Percentiles rank a stretch among this genome's conserved stretches.
Conservation (phyloP, 768 basidiomycete species). For the Tylopilus plumbeoviolaceoides region DNA sequence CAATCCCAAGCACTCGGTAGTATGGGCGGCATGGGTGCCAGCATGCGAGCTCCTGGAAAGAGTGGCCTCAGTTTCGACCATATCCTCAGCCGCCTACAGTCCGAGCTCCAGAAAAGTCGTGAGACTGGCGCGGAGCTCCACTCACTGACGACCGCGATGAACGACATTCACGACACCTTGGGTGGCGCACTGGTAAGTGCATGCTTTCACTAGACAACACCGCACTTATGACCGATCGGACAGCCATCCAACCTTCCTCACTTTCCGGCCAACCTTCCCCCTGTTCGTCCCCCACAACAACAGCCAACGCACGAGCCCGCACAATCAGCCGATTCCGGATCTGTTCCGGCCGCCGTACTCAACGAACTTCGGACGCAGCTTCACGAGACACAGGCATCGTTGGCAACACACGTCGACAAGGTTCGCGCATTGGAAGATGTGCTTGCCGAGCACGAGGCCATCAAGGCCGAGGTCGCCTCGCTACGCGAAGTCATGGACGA, state of each 20-base stretch:
- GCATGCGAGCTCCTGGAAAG: conserved; percentile 71
- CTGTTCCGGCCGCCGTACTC: conserved; percentile 30
- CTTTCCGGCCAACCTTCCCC: conserved; percentile 63
- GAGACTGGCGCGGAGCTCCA: conserved; percentile 89
- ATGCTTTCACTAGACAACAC: background rate
- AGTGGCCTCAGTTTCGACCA: conserved; percentile 90
- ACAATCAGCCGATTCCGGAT: conserved; percentile 27
- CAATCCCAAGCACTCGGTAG: conserved; percentile 59
- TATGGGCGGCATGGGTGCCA: conserved; percentile 75
- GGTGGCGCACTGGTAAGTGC: conserved; percentile 72
- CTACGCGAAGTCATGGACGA: conserved; percentile 72
- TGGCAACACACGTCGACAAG: conserved; percentile 77
- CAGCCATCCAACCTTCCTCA: conserved; percentile 61
- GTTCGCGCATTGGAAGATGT: conserved; percentile 79
- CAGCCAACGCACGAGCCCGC: conserved; percentile 22
- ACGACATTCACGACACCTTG: conserved; percentile 88
- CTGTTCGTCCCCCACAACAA: conserved; percentile 47
- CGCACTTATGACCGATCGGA: background rate
- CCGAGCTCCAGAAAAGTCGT: conserved; percentile 92
- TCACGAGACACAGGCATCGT: conserved; percentile 74
- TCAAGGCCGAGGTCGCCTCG: conserved; percentile 72
- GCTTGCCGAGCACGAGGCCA: conserved; percentile 77
- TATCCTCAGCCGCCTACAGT: conserved; percentile 82
- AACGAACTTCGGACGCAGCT: conserved; percentile 78
- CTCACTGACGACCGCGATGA: conserved; percentile 72